These are phyloP conservation scores for Uronychia binucleata DNA, from an alignment of 73 alveolate species.

Conservation along the genomic window DNA sequence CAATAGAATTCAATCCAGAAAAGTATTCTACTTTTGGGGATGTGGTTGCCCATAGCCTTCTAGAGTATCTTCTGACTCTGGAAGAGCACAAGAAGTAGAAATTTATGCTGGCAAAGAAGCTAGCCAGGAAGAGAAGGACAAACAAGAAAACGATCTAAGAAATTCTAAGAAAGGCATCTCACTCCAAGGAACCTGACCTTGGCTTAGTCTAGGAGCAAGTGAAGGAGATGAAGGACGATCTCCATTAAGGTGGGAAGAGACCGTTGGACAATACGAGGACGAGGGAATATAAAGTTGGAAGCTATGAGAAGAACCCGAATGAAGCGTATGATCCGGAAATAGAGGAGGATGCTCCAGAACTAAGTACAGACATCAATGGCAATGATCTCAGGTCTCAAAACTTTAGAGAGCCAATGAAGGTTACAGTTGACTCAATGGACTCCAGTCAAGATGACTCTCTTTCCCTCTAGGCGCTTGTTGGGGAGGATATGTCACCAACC, in stretches of 20 bases:
- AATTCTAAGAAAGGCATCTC: constrained; percentile 1
- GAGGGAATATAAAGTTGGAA: neutral
- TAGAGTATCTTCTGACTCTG: constrained; percentile 25
- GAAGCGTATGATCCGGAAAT: neutral
- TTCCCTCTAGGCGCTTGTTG: neutral
- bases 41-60: too few species aligned
- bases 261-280: neutral
- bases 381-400: neutral
- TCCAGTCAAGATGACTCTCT: neutral
- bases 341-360: too few species aligned
- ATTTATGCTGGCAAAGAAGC: constrained; percentile 1
- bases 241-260: neutral
- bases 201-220: too few species aligned
- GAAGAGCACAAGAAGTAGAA: constrained; percentile 18
- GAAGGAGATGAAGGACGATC: neutral
- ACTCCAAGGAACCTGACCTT: too few species aligned
- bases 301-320: neutral
- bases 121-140: constrained; percentile 7
- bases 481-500: neutral
- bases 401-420: neutral
- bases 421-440: neutral
- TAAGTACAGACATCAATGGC: neutral
- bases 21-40: too few species aligned
- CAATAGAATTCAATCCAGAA: too few species aligned
- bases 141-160: constrained; percentile 21